Conservation (phyloP, 2,329 filamentous ascomycete genomes). For the Ascosphaera apis region DNA sequence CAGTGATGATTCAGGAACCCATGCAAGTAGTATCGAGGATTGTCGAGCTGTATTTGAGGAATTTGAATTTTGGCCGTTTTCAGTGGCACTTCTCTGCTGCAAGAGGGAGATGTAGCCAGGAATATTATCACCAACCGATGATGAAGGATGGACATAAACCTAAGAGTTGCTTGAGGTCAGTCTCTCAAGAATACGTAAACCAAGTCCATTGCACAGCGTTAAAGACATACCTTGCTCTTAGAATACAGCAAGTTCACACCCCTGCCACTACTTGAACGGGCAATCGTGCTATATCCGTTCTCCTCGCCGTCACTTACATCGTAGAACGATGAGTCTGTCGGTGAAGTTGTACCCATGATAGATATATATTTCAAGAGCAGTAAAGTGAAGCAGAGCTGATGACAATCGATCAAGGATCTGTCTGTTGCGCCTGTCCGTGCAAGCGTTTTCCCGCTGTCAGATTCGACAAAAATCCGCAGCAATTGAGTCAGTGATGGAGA, state of each 20-base stretch:
- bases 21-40: constrained; percentile 62
- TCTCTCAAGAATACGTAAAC: not conserved
- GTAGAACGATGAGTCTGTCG: constrained; percentile 48
- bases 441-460: no score
- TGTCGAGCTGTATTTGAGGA: constrained; percentile 9
- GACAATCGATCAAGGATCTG: no score
- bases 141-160: constrained; percentile 91
- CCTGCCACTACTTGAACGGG: constrained; percentile 48
- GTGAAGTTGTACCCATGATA: no score
- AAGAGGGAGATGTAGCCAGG: constrained; percentile 79
- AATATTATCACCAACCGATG: constrained; percentile 88
- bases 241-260: constrained; percentile 81
- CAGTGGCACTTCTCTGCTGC: constrained; percentile 48
- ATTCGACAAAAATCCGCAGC: no score
- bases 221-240: constrained; percentile 59
- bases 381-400: no score
- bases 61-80: constrained; percentile 15
- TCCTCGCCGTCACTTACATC: constrained; percentile 93
- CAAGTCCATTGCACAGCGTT: not conserved
- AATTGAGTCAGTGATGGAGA: no score
- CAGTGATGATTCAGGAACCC: constrained; percentile 74
- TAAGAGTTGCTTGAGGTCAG: constrained; percentile 13
- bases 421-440: no score
- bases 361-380: no score
- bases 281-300: constrained; percentile 82